Conservation (phyloP, 148 eudicot species). For the Cornus suecica region DNA sequence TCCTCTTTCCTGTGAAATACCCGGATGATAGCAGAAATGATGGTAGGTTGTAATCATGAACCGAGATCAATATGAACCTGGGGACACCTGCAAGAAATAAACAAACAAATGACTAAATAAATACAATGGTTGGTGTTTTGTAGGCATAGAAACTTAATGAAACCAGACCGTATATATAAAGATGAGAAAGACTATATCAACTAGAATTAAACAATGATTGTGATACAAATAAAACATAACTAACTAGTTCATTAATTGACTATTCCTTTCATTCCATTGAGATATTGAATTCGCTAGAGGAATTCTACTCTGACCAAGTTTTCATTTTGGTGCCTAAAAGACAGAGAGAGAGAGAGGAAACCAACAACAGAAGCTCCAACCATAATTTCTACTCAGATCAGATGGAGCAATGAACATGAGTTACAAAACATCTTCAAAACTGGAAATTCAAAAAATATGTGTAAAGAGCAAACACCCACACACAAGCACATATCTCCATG, state of each 20-base stretch:
- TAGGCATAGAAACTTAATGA: not conserved
- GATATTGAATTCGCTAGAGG: not conserved
- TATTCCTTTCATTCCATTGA: no score
- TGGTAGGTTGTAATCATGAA: slow-evolving; percentile 94
- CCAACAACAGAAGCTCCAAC: not conserved
- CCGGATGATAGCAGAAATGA: slow-evolving; percentile 73
- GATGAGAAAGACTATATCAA: not conserved
- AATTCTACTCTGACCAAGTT: not conserved
- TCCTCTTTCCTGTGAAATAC: slow-evolving; percentile 93
- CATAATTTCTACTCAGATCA: not conserved
- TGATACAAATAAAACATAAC: not conserved
- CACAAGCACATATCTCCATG: no score
- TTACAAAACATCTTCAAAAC: no score
- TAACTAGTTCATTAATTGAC: no score
- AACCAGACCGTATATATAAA: not conserved
- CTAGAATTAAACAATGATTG: not conserved
- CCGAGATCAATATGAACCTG: slow-evolving; percentile 85
- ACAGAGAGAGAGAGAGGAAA: not conserved
- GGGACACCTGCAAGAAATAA: slow-evolving; percentile 74
- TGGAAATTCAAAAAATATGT: no score
- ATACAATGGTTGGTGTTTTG: not conserved
- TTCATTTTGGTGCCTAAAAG: not conserved
- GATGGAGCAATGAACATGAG: not conserved
- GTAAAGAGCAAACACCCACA: no score
- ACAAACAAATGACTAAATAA: not conserved